These are phyloP conservation scores for Talaromyces sp. DNA, from an alignment of 2,329 filamentous ascomycete species.

Conservation along the genomic window DNA sequence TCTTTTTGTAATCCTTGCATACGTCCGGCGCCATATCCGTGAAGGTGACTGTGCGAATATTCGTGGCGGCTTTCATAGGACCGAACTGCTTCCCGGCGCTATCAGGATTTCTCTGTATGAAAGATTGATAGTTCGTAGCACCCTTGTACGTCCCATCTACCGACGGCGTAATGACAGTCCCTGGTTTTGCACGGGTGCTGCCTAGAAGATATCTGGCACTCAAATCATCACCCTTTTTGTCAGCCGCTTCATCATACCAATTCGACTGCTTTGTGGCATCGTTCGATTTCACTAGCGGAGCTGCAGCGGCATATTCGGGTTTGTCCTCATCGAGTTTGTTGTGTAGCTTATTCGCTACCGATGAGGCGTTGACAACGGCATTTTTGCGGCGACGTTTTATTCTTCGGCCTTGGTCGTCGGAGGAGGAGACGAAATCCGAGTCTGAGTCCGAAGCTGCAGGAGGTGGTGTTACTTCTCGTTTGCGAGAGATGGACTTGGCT, in stretches of 20 bases:
- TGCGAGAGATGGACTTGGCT: conserved; percentile 71
- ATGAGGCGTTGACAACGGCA: conserved; percentile 63
- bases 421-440: conserved; percentile 64
- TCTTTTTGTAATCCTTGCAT: conserved; percentile 91
- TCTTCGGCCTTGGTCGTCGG: conserved; percentile 70
- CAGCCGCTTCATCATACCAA: conserved; percentile 77
- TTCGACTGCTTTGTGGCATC: conserved; percentile 87
- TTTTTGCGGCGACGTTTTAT: conserved; percentile 76
- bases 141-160: conserved; percentile 73
- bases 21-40: conserved; percentile 90
- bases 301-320: conserved; percentile 60
- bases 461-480: conserved; percentile 74
- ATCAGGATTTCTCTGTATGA: conserved; percentile 77
- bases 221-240: conserved; percentile 39
- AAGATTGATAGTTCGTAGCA: conserved; percentile 65
- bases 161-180: conserved; percentile 15
- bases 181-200: conserved; percentile 29
- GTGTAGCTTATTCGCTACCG: conserved; percentile 36
- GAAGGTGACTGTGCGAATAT: conserved; percentile 84
- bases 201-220: conserved; percentile 46
- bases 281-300: conserved; percentile 62
- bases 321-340: conserved; percentile 48
- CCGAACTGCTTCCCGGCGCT: conserved; percentile 68
- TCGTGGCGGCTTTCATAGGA: conserved; percentile 78
- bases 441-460: conserved; percentile 44